Percentiles rank a stretch among this genome's conserved stretches.
phyloP scores from a whole-genome alignment of 495 filamentous ascomycete species.

The Platismatia glauca region DNA sequence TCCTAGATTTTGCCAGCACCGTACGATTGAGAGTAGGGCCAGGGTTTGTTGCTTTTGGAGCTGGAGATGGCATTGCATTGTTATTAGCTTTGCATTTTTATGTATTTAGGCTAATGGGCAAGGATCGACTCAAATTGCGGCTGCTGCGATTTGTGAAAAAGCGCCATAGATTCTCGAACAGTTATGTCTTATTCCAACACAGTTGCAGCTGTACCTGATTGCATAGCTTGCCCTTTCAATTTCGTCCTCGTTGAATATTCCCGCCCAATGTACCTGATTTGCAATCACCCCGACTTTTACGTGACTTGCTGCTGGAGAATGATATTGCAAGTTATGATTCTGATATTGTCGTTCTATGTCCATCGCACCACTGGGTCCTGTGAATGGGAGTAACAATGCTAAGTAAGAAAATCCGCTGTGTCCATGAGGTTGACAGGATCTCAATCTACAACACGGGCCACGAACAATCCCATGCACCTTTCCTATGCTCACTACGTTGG shows the following conservation, averaged over 20 bases:
- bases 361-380: too few species aligned
- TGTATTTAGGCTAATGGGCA: neutral
- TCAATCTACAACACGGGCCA: too few species aligned
- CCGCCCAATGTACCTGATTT: too few species aligned
- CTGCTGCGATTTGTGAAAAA: neutral
- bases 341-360: too few species aligned
- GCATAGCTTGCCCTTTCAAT: neutral
- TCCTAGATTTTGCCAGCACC: neutral
- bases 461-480: neutral
- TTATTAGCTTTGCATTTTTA: neutral
- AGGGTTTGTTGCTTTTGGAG: neutral
- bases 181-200: neutral
- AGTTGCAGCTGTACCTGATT: neutral
- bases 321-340: too few species aligned
- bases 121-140: neutral
- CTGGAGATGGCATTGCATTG: conserved; percentile 3
- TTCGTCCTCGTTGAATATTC: too few species aligned
- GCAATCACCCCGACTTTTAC: too few species aligned
- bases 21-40: neutral
- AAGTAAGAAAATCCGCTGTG: too few species aligned
- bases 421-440: too few species aligned
- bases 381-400: too few species aligned
- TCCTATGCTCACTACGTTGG: neutral
- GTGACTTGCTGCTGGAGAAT: too few species aligned
- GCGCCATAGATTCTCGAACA: neutral